A percentile compares a stretch with the other conserved stretches of the same genome.
These are phyloP conservation scores for Fomitopsis pulvina DNA, from an alignment of 768 basidiomycete genomes.

Conservation along the genomic window DNA sequence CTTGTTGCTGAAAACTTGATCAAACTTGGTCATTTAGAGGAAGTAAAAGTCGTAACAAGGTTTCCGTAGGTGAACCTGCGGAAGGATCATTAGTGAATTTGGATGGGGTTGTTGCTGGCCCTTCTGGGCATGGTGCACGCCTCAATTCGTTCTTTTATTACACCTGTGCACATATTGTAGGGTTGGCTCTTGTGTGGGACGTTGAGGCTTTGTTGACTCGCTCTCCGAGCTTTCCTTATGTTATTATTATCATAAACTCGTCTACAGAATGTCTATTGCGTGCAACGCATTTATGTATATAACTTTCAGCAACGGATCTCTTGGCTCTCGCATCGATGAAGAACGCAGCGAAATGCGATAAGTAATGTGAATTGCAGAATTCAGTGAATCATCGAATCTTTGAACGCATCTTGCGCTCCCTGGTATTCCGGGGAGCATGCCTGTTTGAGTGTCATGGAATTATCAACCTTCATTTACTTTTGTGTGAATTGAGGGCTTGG, in stretches of 20 bases:
- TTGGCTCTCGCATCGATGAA: slow-evolving; percentile 79
- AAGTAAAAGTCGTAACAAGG: slow-evolving; percentile 81
- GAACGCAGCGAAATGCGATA: slow-evolving; percentile 77
- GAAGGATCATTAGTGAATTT: slow-evolving; percentile 63
- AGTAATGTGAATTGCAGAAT: slow-evolving; percentile 81
- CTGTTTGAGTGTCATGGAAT: slow-evolving; percentile 70
- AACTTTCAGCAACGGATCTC: slow-evolving; percentile 28
- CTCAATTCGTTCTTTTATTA: slow-evolving; percentile 29
- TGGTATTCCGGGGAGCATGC: slow-evolving; percentile 71
- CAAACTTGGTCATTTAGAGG: slow-evolving; percentile 82
- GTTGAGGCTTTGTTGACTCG: too few species aligned
- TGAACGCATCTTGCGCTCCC: slow-evolving; percentile 75
- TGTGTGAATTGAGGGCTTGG: slow-evolving; percentile 31
- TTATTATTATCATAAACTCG: slow-evolving; percentile 13
- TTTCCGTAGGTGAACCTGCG: slow-evolving; percentile 80
- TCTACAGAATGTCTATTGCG: slow-evolving; percentile 16
- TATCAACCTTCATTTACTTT: slow-evolving; percentile 36
- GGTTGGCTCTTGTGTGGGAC: slow-evolving; percentile 9
- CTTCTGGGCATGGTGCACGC: slow-evolving; percentile 24
- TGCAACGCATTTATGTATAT: slow-evolving; percentile 16
- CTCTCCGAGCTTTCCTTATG: slow-evolving; percentile 10
- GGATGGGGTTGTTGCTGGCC: slow-evolving; percentile 16
- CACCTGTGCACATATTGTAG: slow-evolving; percentile 39
- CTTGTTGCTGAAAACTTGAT: slow-evolving; percentile 49
- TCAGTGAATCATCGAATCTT: slow-evolving; percentile 82